A percentile compares a stretch with the other conserved stretches of the same genome.
Evolutionary conservation across 257 asterid genomes (phyloP).

Genomic region (Solanum chaucha): DNA sequence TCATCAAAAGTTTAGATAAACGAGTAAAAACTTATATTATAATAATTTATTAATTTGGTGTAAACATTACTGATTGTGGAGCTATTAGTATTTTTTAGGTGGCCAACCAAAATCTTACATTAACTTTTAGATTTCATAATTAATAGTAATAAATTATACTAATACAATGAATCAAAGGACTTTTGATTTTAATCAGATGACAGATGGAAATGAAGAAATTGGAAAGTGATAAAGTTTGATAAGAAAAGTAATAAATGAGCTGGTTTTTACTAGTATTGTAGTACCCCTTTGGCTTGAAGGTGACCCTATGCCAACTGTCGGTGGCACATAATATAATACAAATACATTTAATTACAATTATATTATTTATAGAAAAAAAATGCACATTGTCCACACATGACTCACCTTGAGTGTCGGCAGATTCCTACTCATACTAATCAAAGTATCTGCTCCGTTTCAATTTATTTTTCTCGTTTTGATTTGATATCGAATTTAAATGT

Average conservation of each 20-base stretch:
- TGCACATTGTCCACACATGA: background rate
- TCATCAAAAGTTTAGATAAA: background rate
- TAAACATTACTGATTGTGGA: background rate
- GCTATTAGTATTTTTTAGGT: background rate
- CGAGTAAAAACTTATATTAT: background rate
- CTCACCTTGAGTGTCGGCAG: background rate
- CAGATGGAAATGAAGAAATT: background rate
- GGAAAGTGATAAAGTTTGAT: background rate
- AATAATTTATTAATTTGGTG: background rate
- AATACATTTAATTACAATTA: background rate
- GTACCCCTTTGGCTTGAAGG: background rate
- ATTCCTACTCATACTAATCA: background rate
- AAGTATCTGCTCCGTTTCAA: background rate
- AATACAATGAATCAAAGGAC: background rate
- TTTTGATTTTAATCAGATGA: background rate
- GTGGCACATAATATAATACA: background rate
- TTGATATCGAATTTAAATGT: fast-evolving
- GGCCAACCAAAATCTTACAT: background rate
- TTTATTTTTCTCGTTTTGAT: background rate
- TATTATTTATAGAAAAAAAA: background rate
- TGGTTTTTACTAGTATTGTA: background rate
- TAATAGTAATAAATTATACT: background rate
- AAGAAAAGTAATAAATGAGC: background rate
- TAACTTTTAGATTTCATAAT: background rate
- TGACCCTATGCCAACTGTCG: background rate